Percentiles rank a stretch among this genome's conserved stretches.
Conservation (phyloP, 2,329 filamentous ascomycete genomes). For the Fusarium pininemorale region DNA sequence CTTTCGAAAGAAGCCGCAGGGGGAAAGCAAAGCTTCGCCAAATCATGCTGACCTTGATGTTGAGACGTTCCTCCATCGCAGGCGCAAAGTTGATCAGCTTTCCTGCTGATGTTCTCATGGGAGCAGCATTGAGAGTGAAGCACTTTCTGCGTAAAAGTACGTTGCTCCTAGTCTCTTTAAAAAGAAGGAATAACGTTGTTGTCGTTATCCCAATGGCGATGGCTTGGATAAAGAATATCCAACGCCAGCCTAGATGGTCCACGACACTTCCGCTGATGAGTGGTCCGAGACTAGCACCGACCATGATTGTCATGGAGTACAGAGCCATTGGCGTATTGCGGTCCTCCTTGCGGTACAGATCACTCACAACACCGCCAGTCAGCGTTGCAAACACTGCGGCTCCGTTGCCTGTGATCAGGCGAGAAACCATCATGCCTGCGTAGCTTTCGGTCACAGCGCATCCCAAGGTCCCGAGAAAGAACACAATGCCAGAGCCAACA, state of each 20-base stretch:
- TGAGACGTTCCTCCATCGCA: constrained; percentile 5
- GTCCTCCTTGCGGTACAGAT: constrained; percentile 70
- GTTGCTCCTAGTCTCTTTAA: constrained; percentile 74
- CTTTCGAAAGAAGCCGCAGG: constrained; percentile 60
- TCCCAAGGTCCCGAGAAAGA: constrained; percentile 56
- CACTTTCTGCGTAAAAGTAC: constrained; percentile 72
- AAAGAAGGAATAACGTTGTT: constrained; percentile 63
- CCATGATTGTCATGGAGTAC: constrained; percentile 68
- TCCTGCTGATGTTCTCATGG: not conserved
- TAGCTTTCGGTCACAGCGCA: constrained; percentile 68
- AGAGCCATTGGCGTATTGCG: constrained; percentile 76
- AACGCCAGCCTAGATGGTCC: constrained; percentile 67
- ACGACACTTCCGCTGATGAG: constrained; percentile 68
- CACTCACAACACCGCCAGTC: constrained; percentile 73
- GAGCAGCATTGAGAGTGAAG: constrained; percentile 62
- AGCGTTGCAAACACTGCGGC: constrained; percentile 57
- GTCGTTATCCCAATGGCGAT: constrained; percentile 67
- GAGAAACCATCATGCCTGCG: constrained; percentile 68
- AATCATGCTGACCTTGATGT: constrained; percentile 38
- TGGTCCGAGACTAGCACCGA: constrained; percentile 71
- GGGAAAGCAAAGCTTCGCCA: constrained; percentile 46
- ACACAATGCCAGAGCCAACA: constrained; percentile 43
- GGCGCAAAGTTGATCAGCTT: constrained; percentile 4
- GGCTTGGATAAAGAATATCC: constrained; percentile 74
- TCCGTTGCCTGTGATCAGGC: constrained; percentile 70